phyloP scores from a whole-genome alignment of 352 stramenopile species.

The Phytophthora boehmeriae region DNA sequence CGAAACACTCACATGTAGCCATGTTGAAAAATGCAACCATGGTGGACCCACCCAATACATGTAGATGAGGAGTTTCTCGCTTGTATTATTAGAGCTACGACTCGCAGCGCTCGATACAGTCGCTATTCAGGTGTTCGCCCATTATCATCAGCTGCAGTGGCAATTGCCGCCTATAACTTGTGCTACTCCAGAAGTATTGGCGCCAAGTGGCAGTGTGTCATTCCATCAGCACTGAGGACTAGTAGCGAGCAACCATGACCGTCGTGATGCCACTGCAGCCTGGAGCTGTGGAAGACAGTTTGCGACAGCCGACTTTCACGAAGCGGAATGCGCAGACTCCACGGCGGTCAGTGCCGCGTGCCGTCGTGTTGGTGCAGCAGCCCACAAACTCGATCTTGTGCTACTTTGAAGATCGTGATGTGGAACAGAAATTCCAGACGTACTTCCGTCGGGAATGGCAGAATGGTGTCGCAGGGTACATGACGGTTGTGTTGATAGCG shows the following conservation, averaged over 20 bases:
- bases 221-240: too few relatives aligned
- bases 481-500: slow-evolving; percentile 34
- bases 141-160: background rate
- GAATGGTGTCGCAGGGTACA: slow-evolving; percentile 31
- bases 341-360: slow-evolving; percentile 28
- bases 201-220: background rate
- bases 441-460: slow-evolving; percentile 60
- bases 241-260: slow-evolving; percentile 27
- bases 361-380: slow-evolving; percentile 44
- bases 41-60: too few relatives aligned
- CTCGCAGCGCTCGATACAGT: background rate
- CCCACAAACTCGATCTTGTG: slow-evolving; percentile 48
- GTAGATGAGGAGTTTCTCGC: background rate
- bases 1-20: slow-evolving; percentile 1
- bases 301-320: slow-evolving; percentile 10
- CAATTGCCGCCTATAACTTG: background rate
- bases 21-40: background rate
- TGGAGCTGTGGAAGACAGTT: background rate
- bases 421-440: slow-evolving; percentile 69
- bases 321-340: slow-evolving; percentile 43
- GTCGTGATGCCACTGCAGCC: slow-evolving; percentile 16
- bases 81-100: slow-evolving; percentile 15
- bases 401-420: slow-evolving; percentile 57
- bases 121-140: background rate
- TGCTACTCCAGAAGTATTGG: background rate